Percentiles rank a stretch among this genome's conserved stretches.
Evolutionary conservation across 148 eudicot species (phyloP).

Genomic region (Oxyria digyna): DNA sequence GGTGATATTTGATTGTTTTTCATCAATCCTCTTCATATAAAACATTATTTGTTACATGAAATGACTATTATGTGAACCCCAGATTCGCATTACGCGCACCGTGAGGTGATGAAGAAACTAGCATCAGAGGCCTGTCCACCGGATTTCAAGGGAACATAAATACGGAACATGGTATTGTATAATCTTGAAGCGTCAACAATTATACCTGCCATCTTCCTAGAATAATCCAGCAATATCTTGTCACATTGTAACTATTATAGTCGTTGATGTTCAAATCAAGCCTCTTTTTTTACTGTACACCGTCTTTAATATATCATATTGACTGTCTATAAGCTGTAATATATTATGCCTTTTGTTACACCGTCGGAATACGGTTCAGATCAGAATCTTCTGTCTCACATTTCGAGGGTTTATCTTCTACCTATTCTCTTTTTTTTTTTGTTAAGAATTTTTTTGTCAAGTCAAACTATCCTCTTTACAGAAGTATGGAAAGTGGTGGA

Average conservation of each 20-base stretch:
- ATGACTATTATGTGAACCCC: background rate
- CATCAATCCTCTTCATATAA: background rate
- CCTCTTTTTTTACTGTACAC: background rate
- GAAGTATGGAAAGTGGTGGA: no score
- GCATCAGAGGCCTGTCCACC: background rate
- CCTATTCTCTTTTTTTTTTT: no score
- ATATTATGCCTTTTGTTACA: no score
- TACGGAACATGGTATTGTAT: no score
- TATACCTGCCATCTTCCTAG: background rate
- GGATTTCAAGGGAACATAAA: no score
- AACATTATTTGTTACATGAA: background rate
- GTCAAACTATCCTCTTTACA: no score
- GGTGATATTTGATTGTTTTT: background rate
- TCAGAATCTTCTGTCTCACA: no score
- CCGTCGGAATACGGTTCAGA: no score
- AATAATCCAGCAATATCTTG: background rate
- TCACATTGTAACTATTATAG: background rate
- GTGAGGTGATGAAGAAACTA: conserved; percentile 8
- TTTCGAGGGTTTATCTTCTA: no score
- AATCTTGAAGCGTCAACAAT: background rate
- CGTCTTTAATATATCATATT: background rate
- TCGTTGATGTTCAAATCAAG: background rate
- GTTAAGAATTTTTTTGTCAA: no score
- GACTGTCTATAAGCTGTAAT: no score
- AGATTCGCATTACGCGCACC: conserved; percentile 28